Conservation (phyloP, 192 early-diverging fungal species). For the Oehlia diaphana region DNA sequence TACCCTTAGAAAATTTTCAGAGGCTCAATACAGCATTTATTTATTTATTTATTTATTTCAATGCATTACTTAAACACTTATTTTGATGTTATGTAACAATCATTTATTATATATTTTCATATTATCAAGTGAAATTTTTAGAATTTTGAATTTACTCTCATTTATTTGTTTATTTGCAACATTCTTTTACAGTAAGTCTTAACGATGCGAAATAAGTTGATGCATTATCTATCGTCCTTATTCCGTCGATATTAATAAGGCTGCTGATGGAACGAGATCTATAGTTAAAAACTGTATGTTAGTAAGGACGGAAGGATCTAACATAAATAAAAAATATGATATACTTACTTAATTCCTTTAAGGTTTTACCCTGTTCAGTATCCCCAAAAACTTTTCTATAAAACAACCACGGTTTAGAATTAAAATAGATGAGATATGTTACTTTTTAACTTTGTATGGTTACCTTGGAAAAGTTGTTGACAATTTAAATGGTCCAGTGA, state of each 20-base stretch:
- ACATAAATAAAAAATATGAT: neutral
- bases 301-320: neutral
- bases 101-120: too few species aligned
- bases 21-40: neutral
- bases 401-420: neutral
- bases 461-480: constrained; percentile 70
- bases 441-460: neutral
- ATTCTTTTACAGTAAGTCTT: too few species aligned
- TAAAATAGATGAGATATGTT: neutral
- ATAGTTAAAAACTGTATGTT: neutral
- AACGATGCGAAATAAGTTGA: too few species aligned
- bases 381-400: constrained; percentile 15
- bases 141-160: too few species aligned
- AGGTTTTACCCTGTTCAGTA: neutral
- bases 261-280: constrained; percentile 21
- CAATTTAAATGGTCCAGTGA: constrained; percentile 59
- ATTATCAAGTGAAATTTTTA: too few species aligned
- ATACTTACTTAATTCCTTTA: constrained; percentile 22
- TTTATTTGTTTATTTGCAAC: too few species aligned
- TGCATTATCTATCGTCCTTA: neutral
- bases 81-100: too few species aligned
- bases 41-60: neutral
- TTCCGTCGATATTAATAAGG: neutral
- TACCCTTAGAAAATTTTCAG: neutral
- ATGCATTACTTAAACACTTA: neutral